phyloP scores from a whole-genome alignment of 345 rosid species.

The Acer campestre region DNA sequence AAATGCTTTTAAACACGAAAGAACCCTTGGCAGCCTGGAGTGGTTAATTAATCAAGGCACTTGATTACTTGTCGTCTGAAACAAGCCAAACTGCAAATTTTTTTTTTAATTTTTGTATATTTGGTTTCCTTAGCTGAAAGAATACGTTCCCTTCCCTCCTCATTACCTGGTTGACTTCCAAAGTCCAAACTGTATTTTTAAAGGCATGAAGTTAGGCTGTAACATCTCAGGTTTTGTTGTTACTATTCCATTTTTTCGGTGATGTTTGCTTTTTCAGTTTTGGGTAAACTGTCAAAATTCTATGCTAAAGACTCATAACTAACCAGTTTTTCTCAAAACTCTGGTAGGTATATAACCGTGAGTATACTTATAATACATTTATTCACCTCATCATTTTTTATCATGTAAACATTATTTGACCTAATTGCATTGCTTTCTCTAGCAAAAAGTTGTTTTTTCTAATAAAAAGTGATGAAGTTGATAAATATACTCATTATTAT shows the following conservation, averaged over 20 bases:
- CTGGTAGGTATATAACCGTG: too few relatives aligned
- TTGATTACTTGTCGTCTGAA: conserved; percentile 7
- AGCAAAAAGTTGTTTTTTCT: too few relatives aligned
- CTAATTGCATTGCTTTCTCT: too few relatives aligned
- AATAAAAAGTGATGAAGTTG: too few relatives aligned
- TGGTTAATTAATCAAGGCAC: neutral
- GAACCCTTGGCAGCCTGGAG: neutral
- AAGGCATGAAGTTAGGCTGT: neutral
- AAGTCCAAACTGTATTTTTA: neutral
- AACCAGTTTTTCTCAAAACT: neutral
- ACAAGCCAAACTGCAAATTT: neutral
- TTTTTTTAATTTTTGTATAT: too few relatives aligned
- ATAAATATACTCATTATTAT: too few relatives aligned
- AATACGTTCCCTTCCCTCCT: neutral
- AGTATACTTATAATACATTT: too few relatives aligned
- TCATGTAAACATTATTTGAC: too few relatives aligned
- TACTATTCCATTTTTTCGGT: neutral
- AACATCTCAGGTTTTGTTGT: neutral
- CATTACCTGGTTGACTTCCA: neutral
- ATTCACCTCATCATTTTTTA: too few relatives aligned
- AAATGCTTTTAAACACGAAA: neutral
- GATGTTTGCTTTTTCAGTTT: neutral
- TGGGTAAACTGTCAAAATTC: neutral
- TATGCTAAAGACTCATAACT: neutral
- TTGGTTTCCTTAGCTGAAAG: neutral